Evolutionary conservation across 495 filamentous ascomycete species (phyloP), one percentile per base, ranked within the genome.

Genomic region (Tuber brumale): DNA sequence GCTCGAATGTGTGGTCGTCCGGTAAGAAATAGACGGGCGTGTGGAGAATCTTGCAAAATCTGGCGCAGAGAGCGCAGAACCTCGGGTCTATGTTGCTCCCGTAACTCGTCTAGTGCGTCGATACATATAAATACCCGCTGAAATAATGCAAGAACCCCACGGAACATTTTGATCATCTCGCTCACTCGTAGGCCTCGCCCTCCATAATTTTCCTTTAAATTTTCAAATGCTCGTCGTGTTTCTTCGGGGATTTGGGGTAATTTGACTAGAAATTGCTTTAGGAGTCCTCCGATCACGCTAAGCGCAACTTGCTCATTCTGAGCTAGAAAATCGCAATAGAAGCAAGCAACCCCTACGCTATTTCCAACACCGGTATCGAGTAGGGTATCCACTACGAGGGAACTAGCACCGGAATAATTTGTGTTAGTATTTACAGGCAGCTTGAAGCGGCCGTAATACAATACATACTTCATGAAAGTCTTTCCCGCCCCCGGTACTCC

Each of bases 31-130:
- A 78, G 2, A 35, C 75, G 72, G 8, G 57, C 45, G 4, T 70
- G 48, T 18, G 57, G 57, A 0, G 57, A 66, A 66, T 66, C 57
- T 14, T 35, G 57, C 57, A 66, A 66, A 66, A 66, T 35, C 48
- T 37, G 44, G 8, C 44, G 10, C 27, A 35, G 57, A 51, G 75
- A 76, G n/a, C 71, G 70, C 7, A 74, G 61, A 46, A 76, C 73
- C 2, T 35, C 66, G n/a, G 41, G 37, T 39, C 76, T 74, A 21
- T 78, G 76, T 12, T 75, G 35, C 35, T 61, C 73, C 23, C 72
- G 42, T 35, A 46, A 57, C 48, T 78, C 76, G 57, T 78, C 76
- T 21, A 78, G 27, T 23, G 76, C 76, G 72, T 78, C 74, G 18
- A 74, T 75, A 45, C 71, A 43, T 39, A 78, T 44, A 69, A 75